Conservation (phyloP, 2,329 filamentous ascomycete genomes). For the Diaporthe sp. region DNA sequence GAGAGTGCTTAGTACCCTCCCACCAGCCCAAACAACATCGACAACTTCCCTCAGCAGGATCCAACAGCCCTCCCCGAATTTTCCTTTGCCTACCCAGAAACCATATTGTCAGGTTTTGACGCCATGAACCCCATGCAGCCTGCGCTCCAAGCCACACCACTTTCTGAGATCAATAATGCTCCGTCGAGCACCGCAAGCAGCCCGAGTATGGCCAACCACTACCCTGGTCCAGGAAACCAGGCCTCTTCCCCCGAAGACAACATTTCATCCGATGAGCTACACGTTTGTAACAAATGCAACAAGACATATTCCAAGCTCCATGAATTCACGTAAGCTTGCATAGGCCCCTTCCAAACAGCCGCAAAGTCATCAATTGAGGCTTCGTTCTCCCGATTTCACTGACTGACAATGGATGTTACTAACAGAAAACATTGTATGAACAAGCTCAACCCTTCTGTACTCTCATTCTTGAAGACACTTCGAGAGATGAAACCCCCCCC, state of each 20-base stretch:
- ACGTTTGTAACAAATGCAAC: neutral
- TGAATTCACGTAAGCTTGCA: neutral
- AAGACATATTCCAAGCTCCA: slow-evolving; percentile 1
- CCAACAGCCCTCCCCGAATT: neutral
- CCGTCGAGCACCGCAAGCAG: neutral
- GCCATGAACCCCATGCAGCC: neutral
- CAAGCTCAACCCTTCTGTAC: neutral
- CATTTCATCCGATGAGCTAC: too few species aligned
- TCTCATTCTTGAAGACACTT: neutral
- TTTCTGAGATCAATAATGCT: neutral
- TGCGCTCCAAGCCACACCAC: neutral
- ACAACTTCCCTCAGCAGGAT: neutral
- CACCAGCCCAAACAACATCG: neutral
- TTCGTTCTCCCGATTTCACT: too few species aligned
- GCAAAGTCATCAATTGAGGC: neutral
- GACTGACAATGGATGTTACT: neutral
- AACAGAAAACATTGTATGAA: neutral
- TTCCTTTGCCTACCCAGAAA: neutral
- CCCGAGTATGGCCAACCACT: neutral
- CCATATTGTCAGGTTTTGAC: neutral
- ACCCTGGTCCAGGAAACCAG: too few species aligned
- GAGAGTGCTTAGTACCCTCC: neutral
- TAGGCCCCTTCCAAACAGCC: neutral
- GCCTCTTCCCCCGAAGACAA: neutral
- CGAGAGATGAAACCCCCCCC: neutral